These are phyloP conservation scores for Lasiosphaeris hirsuta DNA, from an alignment of 495 filamentous ascomycete genomes.

Conservation along the genomic window DNA sequence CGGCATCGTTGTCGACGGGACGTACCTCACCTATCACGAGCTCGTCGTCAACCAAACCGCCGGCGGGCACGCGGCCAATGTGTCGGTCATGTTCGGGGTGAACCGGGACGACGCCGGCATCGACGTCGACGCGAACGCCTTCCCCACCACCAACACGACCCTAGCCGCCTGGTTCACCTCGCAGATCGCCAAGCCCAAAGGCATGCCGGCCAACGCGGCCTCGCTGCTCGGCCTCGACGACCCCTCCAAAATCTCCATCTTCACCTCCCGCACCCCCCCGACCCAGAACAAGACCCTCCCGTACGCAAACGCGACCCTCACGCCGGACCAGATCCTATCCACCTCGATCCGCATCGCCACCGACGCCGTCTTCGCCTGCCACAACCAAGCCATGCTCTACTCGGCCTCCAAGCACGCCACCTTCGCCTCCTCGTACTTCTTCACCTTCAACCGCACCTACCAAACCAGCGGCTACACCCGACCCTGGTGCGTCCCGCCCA, in stretches of 20 bases:
- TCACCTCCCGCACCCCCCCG: conserved; percentile 9
- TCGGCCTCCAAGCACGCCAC: conserved; percentile 26
- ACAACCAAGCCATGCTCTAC: conserved; percentile 35
- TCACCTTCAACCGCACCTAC: conserved; percentile 45
- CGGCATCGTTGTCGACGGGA: conserved; percentile 36
- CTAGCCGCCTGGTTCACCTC: conserved; percentile 22
- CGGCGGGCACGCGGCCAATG: conserved; percentile 17
- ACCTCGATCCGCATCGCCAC: conserved; percentile 30
- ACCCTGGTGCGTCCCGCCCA: conserved; percentile 33
- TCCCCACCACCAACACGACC: conserved; percentile 13
- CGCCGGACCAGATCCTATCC: conserved; percentile 20
- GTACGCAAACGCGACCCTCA: not conserved
- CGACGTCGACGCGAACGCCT: conserved; percentile 26
- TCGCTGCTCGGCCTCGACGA: conserved; percentile 18
- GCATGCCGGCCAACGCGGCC: conserved; percentile 21
- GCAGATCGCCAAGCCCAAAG: conserved; percentile 15
- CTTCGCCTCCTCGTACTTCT: conserved; percentile 33
- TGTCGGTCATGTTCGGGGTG: conserved; percentile 36
- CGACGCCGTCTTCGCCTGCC: conserved; percentile 38
- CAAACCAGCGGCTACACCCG: conserved; percentile 40
- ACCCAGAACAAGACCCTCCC: conserved; percentile 19
- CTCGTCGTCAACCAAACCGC: conserved; percentile 25
- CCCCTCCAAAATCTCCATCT: conserved; percentile 21
- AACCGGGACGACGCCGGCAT: conserved; percentile 43
- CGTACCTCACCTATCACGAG: conserved; percentile 26